Base-by-base conservation (phyloP, 2,329 filamentous ascomycete species). In the Metarhizium humberi region DNA sequence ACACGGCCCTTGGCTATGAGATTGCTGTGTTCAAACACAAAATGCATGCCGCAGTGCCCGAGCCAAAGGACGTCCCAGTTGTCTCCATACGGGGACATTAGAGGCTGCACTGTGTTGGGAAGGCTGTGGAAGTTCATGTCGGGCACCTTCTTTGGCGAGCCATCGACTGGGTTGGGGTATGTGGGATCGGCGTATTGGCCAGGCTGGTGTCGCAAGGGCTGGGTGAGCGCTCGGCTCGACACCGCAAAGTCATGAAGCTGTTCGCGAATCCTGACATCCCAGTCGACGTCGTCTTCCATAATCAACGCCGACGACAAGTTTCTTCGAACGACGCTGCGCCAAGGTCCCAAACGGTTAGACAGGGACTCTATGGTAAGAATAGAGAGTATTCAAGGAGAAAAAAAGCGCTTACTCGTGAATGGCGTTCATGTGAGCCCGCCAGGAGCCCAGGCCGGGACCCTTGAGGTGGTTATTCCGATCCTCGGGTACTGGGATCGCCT, bases 251-350 rank as follows among this genome's bases (percentile, higher is more conserved):
- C 58, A 32, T 61, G 67, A 16, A 82, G 70, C 60, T 83, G 79
- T 0, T 65, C 52, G 36, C 76, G 76, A 29, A 82, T 63, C 0
- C 71, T 67, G 13, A 81, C 64, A 55, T 82, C 80, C 80, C 80
- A 83, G 65, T 83, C 79, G 20, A 74, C 71, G 55, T 82, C 79
- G 60, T 82, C 79, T 61, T 83, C 80, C 30, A 82, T 63, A 32
- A 82, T 76, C 2, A 82, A 65, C 0, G 76, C 78, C 1, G 74
- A 76, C 1, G 69, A 66, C 3, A 79, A 59, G 45, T 74, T 72
- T 11, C 73, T 64, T n/a, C 73, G 66, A 13, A 81, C 69, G 13
- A 81, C 67, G 25, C 69, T 71, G 47, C 2, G 6, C 16, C 4
- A 2, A 47, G 32, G 6, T 11, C 1, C 32, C 32, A 18, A 43